Base-by-base conservation (phyloP, 371 early-diverging fungal genomes). In the Rhizomucor pusillus region DNA sequence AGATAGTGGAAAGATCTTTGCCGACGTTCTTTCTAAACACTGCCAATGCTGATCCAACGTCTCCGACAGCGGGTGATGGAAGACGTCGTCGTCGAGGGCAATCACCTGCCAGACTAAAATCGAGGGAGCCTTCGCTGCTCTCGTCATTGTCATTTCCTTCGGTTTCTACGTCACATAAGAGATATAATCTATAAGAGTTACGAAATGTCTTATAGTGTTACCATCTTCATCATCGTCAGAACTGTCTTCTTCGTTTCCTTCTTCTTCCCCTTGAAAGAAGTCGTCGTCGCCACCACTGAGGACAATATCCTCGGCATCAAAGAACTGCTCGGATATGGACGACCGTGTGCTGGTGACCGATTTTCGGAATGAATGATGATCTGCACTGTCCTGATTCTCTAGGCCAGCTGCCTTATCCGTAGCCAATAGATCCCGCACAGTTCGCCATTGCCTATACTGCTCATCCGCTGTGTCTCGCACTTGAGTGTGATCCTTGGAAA, bases 1-100 rank as follows among this genome's bases (percentile, higher is more conserved):
- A 80, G 12, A 96, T 86, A 22, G 89, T 90, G 10, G 93, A 88
- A 20, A 95, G 67, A 67, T 96, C 97, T 65, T 94, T 94, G 48
- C 97, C 97, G 18, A 95, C 88, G 65, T 94, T 94, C 66, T 94
- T 94, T 47, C 94, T 72, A 59, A 95, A 67, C 40, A 95, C 86
- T 9, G 89, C 86, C 50, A 94, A 59, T 7, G 91, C 66, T 53
- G 88, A 89, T 44, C 91, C 81, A 52, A 87, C 85, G 46, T 84
- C 81, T 54, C 88, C 88, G 29, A 85, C 87, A 11, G 81, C 77
- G 3, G 88, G 90, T 3, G 87, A 85, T 5, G 90, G 90, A 0
- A 92, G 69, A 6, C 47, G 54, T 20, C 63, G 75, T 6, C 92
- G 76, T 12, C 92, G 84, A 16, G 61, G 62, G 35, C 37, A 23